Evolutionary conservation across 257 asterid species (phyloP), one percentile per base, ranked within the genome.

Genomic region (Solanum lycopersicoides): DNA sequence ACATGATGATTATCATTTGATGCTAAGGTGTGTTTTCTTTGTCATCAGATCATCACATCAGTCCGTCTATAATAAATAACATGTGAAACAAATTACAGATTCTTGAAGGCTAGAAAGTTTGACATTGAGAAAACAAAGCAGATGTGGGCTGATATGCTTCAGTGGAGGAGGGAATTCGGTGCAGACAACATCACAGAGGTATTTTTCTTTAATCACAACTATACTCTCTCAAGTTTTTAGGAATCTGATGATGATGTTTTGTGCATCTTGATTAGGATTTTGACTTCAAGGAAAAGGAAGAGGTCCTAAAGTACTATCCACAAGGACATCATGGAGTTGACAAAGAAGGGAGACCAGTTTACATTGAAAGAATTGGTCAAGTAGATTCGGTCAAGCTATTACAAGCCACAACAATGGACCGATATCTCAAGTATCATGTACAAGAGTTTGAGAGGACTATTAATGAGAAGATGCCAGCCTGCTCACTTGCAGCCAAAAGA

Each of bases 141-240:
- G 91, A 97, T 97, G 99, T 97, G 99, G 99, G 86, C 91, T 79
- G 99, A 97, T 90, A 96, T 96, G 99, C 90, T 97, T 82, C 95
- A 92, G 14, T 97, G 99, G 99, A 96, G 99, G 94, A 97, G 95
- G 92, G 99, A 96, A 42, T 97, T 96, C 66, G 94, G 93, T 37
- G 91, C 94, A 5, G 99, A 97, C 92, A 90, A 95, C 63, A 92
- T 97, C 50, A 90, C 88, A 92, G 99, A 97, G 98, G 99, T 96
- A 91, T 5, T 18, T 86, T 18, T 86, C 25, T 60, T 28, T 14
- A 8, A 7, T 34, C 69, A 76, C 1, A 80, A 28, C 25, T 79
- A 45, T 45, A 9, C 15, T 80, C 15, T 80, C 42, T 9, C 20
- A 23, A 30, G 18, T 47, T 28, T 37, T 16, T 13, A 7, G 12